A percentile compares a stretch with the other conserved stretches of the same genome.
Evolutionary conservation across 257 asterid species (phyloP).

Genomic region (Catharanthus roseus): DNA sequence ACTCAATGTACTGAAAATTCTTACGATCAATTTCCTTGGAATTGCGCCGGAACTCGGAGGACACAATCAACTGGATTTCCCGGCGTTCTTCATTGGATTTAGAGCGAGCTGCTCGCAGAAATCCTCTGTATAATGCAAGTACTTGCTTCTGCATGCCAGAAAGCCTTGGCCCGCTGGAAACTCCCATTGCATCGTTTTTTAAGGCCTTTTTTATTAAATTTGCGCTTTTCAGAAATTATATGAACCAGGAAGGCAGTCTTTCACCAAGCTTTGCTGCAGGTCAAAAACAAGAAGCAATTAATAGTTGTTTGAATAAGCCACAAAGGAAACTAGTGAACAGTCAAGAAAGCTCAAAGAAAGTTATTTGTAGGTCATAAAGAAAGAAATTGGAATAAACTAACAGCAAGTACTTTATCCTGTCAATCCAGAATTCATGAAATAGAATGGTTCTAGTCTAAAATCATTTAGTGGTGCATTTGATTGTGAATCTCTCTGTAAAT

Average conservation of each 20-base stretch:
- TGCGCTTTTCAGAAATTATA: not conserved
- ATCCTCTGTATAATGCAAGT: conserved; percentile 74
- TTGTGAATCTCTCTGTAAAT: no score
- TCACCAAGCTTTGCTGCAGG: not conserved
- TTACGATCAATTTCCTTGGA: conserved; percentile 66
- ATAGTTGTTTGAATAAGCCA: not conserved
- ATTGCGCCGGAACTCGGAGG: conserved; percentile 63
- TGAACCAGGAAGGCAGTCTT: not conserved
- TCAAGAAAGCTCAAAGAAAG: not conserved
- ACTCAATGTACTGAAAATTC: conserved; percentile 69
- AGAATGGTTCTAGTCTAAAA: not conserved
- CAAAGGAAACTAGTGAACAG: not conserved
- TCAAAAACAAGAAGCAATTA: not conserved
- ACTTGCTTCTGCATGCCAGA: conserved; percentile 96
- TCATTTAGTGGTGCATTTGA: no score
- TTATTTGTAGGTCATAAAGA: not conserved
- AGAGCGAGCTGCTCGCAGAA: conserved; percentile 67
- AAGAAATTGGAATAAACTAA: not conserved
- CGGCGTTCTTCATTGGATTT: conserved; percentile 65
- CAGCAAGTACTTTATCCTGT: no score
- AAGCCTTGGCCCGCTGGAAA: conserved; percentile 50
- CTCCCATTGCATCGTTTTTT: conserved; percentile 46
- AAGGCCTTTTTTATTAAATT: not conserved
- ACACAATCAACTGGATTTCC: conserved; percentile 59
- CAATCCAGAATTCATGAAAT: not conserved